phyloP scores from a whole-genome alignment of 2,329 filamentous ascomycete species.

The Aureobasidium sp. region DNA sequence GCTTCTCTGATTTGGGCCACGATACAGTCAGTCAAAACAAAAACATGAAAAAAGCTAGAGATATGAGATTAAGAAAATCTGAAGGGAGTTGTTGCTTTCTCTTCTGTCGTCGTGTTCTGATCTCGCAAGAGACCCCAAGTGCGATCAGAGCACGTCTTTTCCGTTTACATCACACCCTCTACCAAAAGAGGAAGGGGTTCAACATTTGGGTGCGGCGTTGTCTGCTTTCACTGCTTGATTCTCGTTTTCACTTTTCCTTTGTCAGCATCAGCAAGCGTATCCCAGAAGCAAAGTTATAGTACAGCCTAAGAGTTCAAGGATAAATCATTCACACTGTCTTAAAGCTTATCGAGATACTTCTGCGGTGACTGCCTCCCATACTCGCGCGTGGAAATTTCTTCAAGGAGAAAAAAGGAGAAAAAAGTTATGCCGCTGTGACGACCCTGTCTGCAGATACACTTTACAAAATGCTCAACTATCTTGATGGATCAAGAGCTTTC shows the following conservation, averaged over 20 bases:
- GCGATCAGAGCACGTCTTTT: background rate
- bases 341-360: background rate
- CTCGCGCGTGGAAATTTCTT: too few species aligned
- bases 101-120: background rate
- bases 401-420: too few species aligned
- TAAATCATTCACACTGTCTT: background rate
- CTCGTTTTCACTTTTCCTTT: background rate
- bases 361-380: background rate
- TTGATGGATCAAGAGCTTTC: too few species aligned
- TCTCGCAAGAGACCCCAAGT: background rate
- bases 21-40: background rate
- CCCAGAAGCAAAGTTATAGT: slow-evolving; percentile 1
- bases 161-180: background rate
- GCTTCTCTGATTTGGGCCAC: background rate
- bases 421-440: too few species aligned
- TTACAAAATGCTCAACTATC: too few species aligned
- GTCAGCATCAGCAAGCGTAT: slow-evolving; percentile 11
- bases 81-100: background rate
- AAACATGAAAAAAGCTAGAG: slow-evolving; percentile 1
- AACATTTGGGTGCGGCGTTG: slow-evolving; percentile 1
- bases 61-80: background rate
- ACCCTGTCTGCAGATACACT: too few species aligned
- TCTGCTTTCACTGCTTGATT: background rate
- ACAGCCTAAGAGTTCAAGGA: background rate
- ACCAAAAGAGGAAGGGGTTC: background rate